Base-by-base conservation (phyloP, 495 filamentous ascomycete species). In the Penicillium samsonianum region DNA sequence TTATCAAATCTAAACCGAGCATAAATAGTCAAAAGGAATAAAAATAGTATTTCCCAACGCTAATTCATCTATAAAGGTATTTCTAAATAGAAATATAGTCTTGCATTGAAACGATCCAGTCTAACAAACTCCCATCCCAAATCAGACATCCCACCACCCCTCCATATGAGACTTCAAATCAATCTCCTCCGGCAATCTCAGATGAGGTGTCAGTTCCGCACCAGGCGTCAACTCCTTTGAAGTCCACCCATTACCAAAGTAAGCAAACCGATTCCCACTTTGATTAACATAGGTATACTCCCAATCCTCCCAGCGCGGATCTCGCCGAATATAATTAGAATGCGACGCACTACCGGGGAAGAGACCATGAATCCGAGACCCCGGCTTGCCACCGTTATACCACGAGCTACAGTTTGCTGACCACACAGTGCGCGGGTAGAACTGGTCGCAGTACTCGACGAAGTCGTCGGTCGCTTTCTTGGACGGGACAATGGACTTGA, bases 241-340 rank as follows among this genome's bases (percentile, higher is more conserved):
- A 20, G 78, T 82, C 76, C 75, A 83, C 0, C 82, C 82, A 73
- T 83, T 84, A 1, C 82, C 82, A 68, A 85, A 80, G 52, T 73
- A 83, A 42, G 75, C 81, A 65, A 82, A 84, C n/a, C 80, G 66
- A 70, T 84, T 84, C 4, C 75, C 78, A 53, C 70, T 75, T 0
- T 62, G 58, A 19, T 72, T 74, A 22, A 69, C 50, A 64, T 86
- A 84, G 53, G 77, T 78, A 66, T 85, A 89, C 54, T 90, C 86
- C 73, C 76, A 90, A 64, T 90, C 87, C 69, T 90, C 87, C 85
- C 86, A 90, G 14, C 87, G 72, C 1, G 86, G 86, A 45, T 87
- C 80, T 22, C 80, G 67, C 4, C 82, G 72, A 25, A 85, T 74
- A 20, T 79, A 78, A 11, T 83, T 84, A 25, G 80, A 67, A 60